Conservation (phyloP, 208 protist genomes). For the Leishmania braziliensis region DNA sequence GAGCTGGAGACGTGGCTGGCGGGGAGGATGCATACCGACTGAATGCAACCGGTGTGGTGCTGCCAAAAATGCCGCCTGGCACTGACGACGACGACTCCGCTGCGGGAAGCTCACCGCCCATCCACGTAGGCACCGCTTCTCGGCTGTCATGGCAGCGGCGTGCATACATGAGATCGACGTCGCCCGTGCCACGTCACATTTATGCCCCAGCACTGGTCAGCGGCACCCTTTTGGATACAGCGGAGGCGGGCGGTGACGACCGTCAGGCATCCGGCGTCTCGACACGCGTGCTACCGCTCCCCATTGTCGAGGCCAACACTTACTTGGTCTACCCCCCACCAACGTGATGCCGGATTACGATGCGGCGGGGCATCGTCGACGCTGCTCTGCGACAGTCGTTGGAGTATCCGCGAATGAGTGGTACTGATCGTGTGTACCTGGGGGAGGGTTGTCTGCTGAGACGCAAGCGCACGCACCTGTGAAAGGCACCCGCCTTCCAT, state of each 20-base stretch:
- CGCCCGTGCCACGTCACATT: background rate
- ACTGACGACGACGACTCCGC: background rate
- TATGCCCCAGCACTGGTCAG: background rate
- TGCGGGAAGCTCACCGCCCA: background rate
- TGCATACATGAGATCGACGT: background rate
- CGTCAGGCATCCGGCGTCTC: too few species aligned
- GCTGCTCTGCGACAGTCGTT: constrained; percentile 2
- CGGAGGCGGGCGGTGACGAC: constrained; percentile 14
- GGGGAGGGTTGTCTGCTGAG: background rate
- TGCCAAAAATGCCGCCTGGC: background rate
- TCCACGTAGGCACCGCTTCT: background rate
- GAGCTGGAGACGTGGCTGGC: constrained; percentile 21
- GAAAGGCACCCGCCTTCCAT: background rate
- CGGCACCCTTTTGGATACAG: constrained; percentile 20
- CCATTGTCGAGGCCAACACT: constrained; percentile 30
- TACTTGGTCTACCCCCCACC: constrained; percentile 28
- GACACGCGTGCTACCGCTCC: constrained; percentile 26
- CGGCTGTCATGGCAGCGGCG: background rate
- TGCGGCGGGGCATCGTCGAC: constrained; percentile 8
- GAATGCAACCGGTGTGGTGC: background rate
- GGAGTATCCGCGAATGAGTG: background rate
- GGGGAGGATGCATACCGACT: constrained; percentile 22
- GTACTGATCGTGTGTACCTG: background rate
- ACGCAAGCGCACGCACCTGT: background rate
- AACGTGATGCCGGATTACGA: constrained; percentile 25